phyloP scores from a whole-genome alignment of 768 basidiomycete species.

The Saitozyma sp. region DNA sequence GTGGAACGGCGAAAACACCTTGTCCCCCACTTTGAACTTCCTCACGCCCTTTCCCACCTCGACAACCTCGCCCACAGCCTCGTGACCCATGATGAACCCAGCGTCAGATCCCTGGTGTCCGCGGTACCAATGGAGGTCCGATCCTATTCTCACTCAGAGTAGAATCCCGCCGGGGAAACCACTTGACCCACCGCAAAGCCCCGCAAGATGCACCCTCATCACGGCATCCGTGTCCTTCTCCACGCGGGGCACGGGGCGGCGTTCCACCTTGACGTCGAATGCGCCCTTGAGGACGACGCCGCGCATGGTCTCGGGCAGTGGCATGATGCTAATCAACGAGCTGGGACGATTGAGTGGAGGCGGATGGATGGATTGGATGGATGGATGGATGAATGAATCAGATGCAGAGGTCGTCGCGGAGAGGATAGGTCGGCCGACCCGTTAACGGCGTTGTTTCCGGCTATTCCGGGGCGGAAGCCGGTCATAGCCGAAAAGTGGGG shows the following conservation, averaged over 20 bases:
- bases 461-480: too few species aligned
- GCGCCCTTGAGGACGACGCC: conserved; percentile 31
- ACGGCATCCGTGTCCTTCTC: conserved; percentile 31
- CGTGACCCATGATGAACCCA: conserved; percentile 42
- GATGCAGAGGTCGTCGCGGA: too few species aligned
- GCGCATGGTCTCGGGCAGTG: conserved; percentile 20
- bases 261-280: conserved; percentile 22
- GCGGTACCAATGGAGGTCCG: conserved; percentile 42
- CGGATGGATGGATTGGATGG: too few species aligned
- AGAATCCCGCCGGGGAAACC: neutral
- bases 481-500: too few species aligned
- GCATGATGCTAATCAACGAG: too few species aligned
- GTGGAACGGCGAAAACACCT: conserved; percentile 50
- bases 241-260: conserved; percentile 28
- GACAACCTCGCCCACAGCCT: conserved; percentile 33
- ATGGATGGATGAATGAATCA: too few species aligned
- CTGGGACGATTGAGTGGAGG: too few species aligned
- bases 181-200: conserved; percentile 36
- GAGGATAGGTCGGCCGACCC: too few species aligned
- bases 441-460: too few species aligned
- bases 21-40: conserved; percentile 49
- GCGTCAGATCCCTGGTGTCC: conserved; percentile 21
- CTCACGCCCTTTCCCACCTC: conserved; percentile 41
- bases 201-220: conserved; percentile 35
- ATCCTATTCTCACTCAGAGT: conserved; percentile 21